Conservation (phyloP, 2,329 filamentous ascomycete species). For the Fusarium tanahbumbuense region DNA sequence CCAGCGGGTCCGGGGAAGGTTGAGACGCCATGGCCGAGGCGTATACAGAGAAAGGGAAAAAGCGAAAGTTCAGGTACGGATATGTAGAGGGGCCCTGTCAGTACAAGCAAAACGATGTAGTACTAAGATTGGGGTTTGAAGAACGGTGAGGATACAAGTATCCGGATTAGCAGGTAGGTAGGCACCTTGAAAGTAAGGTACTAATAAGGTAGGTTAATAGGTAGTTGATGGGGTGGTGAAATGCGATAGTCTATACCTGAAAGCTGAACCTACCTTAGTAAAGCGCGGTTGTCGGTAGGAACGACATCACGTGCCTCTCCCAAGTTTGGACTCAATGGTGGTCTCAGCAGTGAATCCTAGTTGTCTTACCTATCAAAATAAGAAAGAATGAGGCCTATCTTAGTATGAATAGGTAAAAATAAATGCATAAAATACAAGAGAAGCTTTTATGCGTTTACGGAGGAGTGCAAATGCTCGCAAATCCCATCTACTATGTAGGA, state of each 20-base stretch:
- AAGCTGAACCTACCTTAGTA: constrained; percentile 4
- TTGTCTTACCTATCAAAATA: not conserved
- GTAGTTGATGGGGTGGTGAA: constrained; percentile 10
- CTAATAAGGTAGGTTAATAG: not conserved
- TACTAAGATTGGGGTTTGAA: not conserved
- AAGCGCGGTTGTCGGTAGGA: constrained; percentile 1
- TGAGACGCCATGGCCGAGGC: constrained; percentile 48
- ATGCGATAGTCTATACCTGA: not conserved
- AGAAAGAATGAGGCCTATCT: not conserved
- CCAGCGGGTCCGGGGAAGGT: constrained; percentile 55
- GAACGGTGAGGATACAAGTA: constrained; percentile 1
- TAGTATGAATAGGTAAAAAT: not conserved
- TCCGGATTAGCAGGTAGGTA: not conserved
- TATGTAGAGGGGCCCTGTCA: not conserved
- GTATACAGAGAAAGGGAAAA: not conserved
- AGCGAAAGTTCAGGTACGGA: not conserved
- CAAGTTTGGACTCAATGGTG: constrained; percentile 12
- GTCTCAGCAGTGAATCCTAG: constrained; percentile 3
- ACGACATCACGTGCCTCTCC: constrained; percentile 37
- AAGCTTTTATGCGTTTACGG: not conserved
- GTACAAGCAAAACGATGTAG: not conserved
- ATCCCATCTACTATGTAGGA: not conserved
- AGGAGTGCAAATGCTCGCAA: not conserved
- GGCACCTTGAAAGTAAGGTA: not conserved
- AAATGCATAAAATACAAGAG: not conserved